These are phyloP conservation scores for Trifolium dubium DNA, from an alignment of 306 rosid species.

Conservation along the genomic window DNA sequence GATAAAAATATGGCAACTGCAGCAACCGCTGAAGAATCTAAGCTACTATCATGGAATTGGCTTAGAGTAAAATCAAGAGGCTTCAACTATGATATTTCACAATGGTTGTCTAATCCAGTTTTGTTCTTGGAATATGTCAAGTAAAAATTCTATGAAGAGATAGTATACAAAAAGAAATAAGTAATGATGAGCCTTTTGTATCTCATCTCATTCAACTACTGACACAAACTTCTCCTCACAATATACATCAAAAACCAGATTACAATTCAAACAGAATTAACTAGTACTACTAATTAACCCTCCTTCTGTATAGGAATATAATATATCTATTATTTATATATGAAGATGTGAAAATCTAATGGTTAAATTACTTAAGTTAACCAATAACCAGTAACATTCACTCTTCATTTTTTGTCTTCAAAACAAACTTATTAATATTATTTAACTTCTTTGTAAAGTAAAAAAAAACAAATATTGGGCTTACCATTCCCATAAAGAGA, in stretches of 20 bases:
- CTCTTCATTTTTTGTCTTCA: constrained; percentile 1
- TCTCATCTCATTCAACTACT: too few relatives aligned
- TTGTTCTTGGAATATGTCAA: too few relatives aligned
- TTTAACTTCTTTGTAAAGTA: neutral
- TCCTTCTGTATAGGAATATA: neutral
- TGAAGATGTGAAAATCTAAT: neutral
- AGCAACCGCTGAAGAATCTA: too few relatives aligned
- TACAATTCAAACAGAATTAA: constrained; percentile 5
- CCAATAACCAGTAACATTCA: neutral
- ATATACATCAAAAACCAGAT: neutral
- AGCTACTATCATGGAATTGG: too few relatives aligned
- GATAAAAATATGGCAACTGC: too few relatives aligned
- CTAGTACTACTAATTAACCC: neutral
- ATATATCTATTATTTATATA: neutral
- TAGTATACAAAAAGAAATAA: too few relatives aligned
- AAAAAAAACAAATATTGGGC: neutral
- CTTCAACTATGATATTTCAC: too few relatives aligned
- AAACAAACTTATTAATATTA: constrained; percentile 15
- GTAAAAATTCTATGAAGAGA: too few relatives aligned
- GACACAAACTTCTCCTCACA: neutral
- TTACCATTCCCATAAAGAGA: neutral
- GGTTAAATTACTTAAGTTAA: neutral
- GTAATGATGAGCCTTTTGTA: too few relatives aligned
- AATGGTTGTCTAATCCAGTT: too few relatives aligned
- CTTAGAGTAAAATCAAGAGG: too few relatives aligned